Conservation (phyloP, 129 eudicot genomes). For the Rutidosis leptorrhynchoides region DNA sequence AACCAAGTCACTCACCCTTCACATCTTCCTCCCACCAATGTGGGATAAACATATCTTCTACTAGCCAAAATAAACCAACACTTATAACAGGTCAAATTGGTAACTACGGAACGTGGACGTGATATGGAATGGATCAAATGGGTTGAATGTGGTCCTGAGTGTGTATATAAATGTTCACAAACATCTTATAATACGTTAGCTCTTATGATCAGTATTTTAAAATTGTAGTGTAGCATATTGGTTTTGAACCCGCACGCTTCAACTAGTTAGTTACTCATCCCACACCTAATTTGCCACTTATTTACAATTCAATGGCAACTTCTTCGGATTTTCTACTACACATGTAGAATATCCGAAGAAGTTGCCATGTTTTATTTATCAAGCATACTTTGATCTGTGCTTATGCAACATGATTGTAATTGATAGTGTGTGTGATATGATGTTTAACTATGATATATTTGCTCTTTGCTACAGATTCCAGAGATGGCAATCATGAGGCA, state of each 20-base stretch:
- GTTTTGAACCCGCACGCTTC: not conserved
- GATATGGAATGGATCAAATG: not conserved
- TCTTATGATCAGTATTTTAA: not conserved
- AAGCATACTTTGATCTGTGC: not conserved
- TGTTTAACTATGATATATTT: conserved; percentile 8
- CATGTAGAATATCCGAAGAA: no score
- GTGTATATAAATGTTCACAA: not conserved
- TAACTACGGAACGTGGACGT: no score
- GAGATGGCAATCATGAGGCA: not conserved
- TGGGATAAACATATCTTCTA: no score
- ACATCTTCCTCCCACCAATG: no score
- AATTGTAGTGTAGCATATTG: not conserved
- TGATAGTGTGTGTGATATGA: not conserved
- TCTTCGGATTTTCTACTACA: not conserved
- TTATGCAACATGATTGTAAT: not conserved
- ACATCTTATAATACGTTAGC: not conserved
- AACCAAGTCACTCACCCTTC: no score
- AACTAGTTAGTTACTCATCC: not conserved
- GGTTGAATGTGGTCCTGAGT: not conserved
- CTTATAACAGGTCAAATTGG: no score
- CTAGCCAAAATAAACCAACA: no score
- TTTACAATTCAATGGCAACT: not conserved
- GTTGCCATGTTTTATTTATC: no score
- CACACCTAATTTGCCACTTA: not conserved
- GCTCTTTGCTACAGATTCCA: conserved; percentile 8